These are phyloP conservation scores for Lactarius trivialis DNA, from an alignment of 768 basidiomycete species.

Conservation along the genomic window DNA sequence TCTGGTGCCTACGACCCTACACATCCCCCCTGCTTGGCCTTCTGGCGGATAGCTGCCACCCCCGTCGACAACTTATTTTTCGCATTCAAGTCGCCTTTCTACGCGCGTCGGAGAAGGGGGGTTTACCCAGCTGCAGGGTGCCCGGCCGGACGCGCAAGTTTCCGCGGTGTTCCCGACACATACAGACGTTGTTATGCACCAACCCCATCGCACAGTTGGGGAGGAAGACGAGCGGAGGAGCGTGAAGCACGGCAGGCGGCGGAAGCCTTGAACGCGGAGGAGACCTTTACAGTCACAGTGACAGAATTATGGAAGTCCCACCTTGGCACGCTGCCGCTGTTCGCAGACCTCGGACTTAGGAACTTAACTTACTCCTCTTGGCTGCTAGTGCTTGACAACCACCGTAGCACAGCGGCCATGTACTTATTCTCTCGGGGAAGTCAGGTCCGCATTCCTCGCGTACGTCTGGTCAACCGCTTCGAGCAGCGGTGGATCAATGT, in stretches of 20 bases:
- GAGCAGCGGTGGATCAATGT: conserved; percentile 70
- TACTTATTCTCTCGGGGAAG: conserved; percentile 52
- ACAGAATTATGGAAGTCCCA: conserved; percentile 75
- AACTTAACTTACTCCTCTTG: conserved; percentile 24
- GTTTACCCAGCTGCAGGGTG: conserved; percentile 64
- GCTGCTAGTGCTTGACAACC: conserved; percentile 1
- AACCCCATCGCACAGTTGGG: conserved; percentile 50
- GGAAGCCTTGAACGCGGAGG: conserved; percentile 40
- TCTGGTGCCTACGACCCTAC: conserved; percentile 58
- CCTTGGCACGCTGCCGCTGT: conserved; percentile 47
- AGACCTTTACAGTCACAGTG: conserved; percentile 49
- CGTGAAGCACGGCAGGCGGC: conserved; percentile 48
- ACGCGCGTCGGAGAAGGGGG: conserved; percentile 67
- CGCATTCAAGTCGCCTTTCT: conserved; percentile 78
- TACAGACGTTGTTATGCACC: conserved; percentile 48
- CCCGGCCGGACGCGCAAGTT: conserved; percentile 29
- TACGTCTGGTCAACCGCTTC: conserved; percentile 69
- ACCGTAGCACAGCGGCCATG: conserved; percentile 41
- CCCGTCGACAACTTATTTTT: conserved; percentile 67
- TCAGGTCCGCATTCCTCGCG: conserved; percentile 49
- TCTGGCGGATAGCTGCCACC: conserved; percentile 39
- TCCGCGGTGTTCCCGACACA: conserved; percentile 51
- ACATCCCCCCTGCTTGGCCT: conserved; percentile 77
- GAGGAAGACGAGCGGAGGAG: conserved; percentile 53
- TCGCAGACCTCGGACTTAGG: conserved; percentile 61